Evolutionary conservation across 73 alveolate genomes (phyloP).

Genomic region (Breviolum minutum): DNA sequence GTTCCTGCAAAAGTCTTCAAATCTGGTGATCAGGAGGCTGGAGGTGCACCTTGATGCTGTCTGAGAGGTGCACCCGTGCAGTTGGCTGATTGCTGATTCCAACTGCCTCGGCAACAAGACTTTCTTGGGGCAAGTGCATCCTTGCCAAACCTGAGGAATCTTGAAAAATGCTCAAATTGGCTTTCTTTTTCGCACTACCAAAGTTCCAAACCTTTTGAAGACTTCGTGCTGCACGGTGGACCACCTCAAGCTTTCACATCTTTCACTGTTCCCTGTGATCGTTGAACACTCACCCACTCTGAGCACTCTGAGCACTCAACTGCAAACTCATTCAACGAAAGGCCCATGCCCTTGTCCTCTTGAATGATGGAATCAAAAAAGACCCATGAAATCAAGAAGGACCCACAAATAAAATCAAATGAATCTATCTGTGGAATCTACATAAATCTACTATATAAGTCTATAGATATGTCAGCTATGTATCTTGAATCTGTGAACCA

Average conservation of each 20-base stretch:
- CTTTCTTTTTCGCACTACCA: too few relatives aligned
- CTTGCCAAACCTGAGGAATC: background rate
- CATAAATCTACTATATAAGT: background rate
- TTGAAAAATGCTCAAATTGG: background rate
- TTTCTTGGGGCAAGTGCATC: background rate
- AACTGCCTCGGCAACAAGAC: constrained; percentile 29
- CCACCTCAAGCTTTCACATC: constrained; percentile 4
- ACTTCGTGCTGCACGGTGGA: constrained; percentile 78
- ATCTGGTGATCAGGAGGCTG: too few relatives aligned
- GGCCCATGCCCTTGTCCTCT: background rate
- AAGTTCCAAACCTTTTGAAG: constrained; percentile 28
- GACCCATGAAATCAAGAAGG: too few relatives aligned
- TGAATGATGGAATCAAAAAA: background rate
- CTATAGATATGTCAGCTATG: too few relatives aligned
- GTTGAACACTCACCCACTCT: background rate
- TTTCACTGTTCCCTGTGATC: background rate
- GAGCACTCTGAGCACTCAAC: background rate
- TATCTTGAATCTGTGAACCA: too few relatives aligned
- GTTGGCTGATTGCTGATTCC: constrained; percentile 47
- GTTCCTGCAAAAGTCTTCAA: background rate
- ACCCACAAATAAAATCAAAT: background rate
- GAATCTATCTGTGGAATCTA: background rate
- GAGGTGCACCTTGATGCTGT: too few relatives aligned
- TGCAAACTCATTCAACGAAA: constrained; percentile 56
- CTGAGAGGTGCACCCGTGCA: constrained; percentile 22